These are phyloP conservation scores for Skeletonema costatum DNA, from an alignment of 108 stramenopile species.

Conservation along the genomic window DNA sequence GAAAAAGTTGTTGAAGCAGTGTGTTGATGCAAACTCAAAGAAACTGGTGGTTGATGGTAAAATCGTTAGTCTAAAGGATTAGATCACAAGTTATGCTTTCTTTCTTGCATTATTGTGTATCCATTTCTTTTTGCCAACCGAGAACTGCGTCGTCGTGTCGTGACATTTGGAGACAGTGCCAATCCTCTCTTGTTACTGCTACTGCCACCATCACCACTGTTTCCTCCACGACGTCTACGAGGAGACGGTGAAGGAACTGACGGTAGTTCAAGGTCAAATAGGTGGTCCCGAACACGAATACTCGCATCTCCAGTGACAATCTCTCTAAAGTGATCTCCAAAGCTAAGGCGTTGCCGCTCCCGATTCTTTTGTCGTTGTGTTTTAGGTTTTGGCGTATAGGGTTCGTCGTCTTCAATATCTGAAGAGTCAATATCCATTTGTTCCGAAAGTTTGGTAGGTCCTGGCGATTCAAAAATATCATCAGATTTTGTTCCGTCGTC, in stretches of 20 bases:
- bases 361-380: slow-evolving; percentile 13
- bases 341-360: slow-evolving; percentile 32
- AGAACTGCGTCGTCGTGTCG: slow-evolving; percentile 35
- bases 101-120: neutral
- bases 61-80: slow-evolving; percentile 21
- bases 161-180: neutral
- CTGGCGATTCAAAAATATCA: neutral
- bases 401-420: neutral
- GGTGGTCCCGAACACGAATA: slow-evolving; percentile 51
- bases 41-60: slow-evolving; percentile 46
- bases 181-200: neutral
- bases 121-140: slow-evolving; percentile 16
- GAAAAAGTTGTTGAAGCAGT: slow-evolving; percentile 30
- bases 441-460: slow-evolving; percentile 1
- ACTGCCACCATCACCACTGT: neutral
- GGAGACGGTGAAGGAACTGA: slow-evolving; percentile 23
- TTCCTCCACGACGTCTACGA: neutral
- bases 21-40: slow-evolving; percentile 36
- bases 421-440: neutral
- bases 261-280: slow-evolving; percentile 54
- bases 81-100: neutral
- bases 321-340: slow-evolving; percentile 47
- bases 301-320: slow-evolving; percentile 52
- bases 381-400: neutral
- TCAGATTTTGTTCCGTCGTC: neutral